These are phyloP conservation scores for Lodderomyces metapsilosis DNA, from an alignment of 1,139 yeast species.

Conservation along the genomic window DNA sequence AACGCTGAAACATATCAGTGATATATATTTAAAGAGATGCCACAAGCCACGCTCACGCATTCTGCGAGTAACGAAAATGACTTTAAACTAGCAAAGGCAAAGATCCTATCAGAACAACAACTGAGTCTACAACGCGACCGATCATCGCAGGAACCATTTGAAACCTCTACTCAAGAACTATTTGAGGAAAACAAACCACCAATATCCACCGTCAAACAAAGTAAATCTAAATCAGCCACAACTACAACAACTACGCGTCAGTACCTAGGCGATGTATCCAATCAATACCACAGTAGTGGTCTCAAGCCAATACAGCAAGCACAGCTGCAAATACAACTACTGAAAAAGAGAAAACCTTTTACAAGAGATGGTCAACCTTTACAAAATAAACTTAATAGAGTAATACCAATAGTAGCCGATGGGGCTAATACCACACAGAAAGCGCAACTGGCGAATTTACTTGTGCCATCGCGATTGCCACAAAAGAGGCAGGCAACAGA, in stretches of 20 bases:
- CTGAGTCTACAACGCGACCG: conserved; percentile 5
- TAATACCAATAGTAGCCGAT: conserved; percentile 1
- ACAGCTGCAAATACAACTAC: conserved; percentile 6
- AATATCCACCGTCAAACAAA: conserved; percentile 1
- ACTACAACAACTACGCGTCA: conserved; percentile 21
- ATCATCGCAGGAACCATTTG: conserved; percentile 6
- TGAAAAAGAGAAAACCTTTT: conserved; percentile 29
- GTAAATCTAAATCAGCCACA: conserved; percentile 3
- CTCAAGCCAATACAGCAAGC: conserved; percentile 19
- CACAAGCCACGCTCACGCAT: conserved; percentile 21
- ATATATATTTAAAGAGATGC: conserved; percentile 19
- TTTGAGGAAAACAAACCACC: conserved; percentile 7
- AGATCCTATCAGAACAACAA: conserved; percentile 14
- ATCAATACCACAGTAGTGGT: conserved; percentile 21
- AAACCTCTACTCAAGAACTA: conserved; percentile 4
- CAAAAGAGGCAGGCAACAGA: conserved; percentile 58
- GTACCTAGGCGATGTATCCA: conserved; percentile 43
- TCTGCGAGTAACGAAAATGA: conserved; percentile 42
- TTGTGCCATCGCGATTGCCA: conserved; percentile 46
- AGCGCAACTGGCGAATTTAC: not conserved
- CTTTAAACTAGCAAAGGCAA: conserved; percentile 35
- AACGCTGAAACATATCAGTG: no score
- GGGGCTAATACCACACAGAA: not conserved
- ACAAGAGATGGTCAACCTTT: conserved; percentile 37
- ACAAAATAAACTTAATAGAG: conserved; percentile 3